Base-by-base conservation (phyloP, 371 early-diverging fungal genomes). In the Mucor velutinosus region DNA sequence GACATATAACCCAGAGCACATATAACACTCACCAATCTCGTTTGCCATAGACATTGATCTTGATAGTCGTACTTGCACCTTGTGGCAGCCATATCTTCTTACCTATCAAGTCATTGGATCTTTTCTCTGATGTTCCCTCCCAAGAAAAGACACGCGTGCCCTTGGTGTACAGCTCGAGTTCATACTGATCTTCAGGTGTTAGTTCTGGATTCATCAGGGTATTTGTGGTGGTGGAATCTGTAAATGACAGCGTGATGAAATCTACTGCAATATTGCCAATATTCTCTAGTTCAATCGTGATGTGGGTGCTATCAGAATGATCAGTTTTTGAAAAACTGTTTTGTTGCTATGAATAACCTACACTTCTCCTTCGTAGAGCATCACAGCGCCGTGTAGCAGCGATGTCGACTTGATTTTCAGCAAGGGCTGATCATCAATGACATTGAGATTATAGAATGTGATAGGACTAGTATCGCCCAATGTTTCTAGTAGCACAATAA, bases 291-390 rank as follows among this genome's bases (percentile, higher is more conserved):
- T 82, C 86, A 29, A 93, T 76, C 0, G 82, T 71, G 37, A 93
- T 82, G n/a, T 82, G 78, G 4, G 64, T 63, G 5, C 64, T 63
- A 63, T 27, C 0, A 11, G 8, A 23, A 21, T 0, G 15, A 5
- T 62, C 14, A 51, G 29, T 6, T 23, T 6, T 25, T 14, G 14
- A 5, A 10, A 10, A 30, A 10, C 21, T 35, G 7, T 45, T n/a
- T 14, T 57, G 10, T 0, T 41, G 17, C n/a, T n/a, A n/a, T 49
- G n/a, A 8, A 8, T 33, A 4, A 65, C 81, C 33, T 77, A 92
- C 91, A 79, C 77, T 78, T 94, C 94, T 39, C 93, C 94, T 70
- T 93, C 93, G 71, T 87, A 94, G 14, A 94, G 74, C 92, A 92
- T 92, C 8, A 91, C 76, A 8, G 94, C 90, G 35, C 86, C 84